Percentiles rank a stretch among this genome's conserved stretches.
phyloP scores from a whole-genome alignment of 2,329 filamentous ascomycete genomes.

The Aspergillus pseudoviridinutans region DNA sequence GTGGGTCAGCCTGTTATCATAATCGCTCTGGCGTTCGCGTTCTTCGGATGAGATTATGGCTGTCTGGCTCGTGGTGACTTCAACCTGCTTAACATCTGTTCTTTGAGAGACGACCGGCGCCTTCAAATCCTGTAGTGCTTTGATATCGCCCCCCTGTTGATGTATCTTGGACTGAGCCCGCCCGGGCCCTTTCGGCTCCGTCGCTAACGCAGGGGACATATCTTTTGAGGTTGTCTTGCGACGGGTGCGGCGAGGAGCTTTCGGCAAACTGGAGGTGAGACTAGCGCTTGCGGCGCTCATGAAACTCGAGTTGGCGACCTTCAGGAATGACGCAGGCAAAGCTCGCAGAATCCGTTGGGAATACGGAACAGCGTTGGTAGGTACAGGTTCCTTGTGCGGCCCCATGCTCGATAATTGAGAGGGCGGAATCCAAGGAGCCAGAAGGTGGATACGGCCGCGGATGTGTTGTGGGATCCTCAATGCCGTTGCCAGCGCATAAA shows the following conservation, averaged over 20 bases:
- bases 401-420: slow-evolving; percentile 83
- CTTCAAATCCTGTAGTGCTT: slow-evolving; percentile 15
- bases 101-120: slow-evolving; percentile 13
- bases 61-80: slow-evolving; percentile 4
- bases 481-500: slow-evolving; percentile 92
- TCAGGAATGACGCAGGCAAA: slow-evolving; percentile 83
- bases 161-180: slow-evolving; percentile 14
- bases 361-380: slow-evolving; percentile 81
- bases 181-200: slow-evolving; percentile 45
- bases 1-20: slow-evolving; percentile 82
- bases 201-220: slow-evolving; percentile 39
- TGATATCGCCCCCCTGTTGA: slow-evolving; percentile 16
- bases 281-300: slow-evolving; percentile 88
- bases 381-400: slow-evolving; percentile 68
- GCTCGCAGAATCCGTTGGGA: slow-evolving; percentile 87
- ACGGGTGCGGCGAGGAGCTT: slow-evolving; percentile 58
- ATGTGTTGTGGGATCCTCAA: slow-evolving; percentile 95
- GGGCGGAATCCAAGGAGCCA: slow-evolving; percentile 89
- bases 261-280: slow-evolving; percentile 73
- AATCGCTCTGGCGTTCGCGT: slow-evolving; percentile 46
- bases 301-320: slow-evolving; percentile 92
- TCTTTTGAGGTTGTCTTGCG: slow-evolving; percentile 48
- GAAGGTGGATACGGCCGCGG: slow-evolving; percentile 84
- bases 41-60: slow-evolving; percentile 25
- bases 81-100: slow-evolving; percentile 10